Evolutionary conservation across 768 basidiomycete species (phyloP), one percentile per base, ranked within the genome.

Genomic region (Gautieria morchelliformis): DNA sequence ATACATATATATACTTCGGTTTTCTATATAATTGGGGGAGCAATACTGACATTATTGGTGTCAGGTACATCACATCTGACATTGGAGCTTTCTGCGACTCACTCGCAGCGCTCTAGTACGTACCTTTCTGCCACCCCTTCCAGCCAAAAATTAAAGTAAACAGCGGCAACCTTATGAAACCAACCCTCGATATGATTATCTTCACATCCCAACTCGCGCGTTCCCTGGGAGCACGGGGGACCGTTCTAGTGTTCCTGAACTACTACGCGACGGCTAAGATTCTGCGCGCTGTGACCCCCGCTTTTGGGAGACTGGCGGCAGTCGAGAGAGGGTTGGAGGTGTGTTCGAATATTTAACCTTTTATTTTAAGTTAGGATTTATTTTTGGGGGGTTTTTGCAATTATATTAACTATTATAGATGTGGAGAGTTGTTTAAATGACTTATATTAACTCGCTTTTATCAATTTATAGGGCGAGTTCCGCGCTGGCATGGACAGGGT

Each of bases 141-240:
- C 19, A 4, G 14, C 5, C 24, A 6, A 57, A 37, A 3, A 37
- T 37, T 37, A 9, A 37, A 37, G 2, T 14, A 17, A 15, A 20
- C 61, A 94, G 93, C 65, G 93, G 94, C 5, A 98, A 98, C 68
- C 67, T 96, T 37, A 82, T 94, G 60, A 98, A 98, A 66, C 94
- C 95, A 0, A 81, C 87, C 0, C 81, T 97, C 17, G 94, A 97
- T 68, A 74, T 96, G 44, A 69, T 93, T 24, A 82, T 98, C 48
- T 98, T 97, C 74, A 95, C 93, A 0, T 85, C 85, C 8, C 94
- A 97, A 65, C 81, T 97, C 11, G 85, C 91, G 0, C 81, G 84
- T 15, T 89, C 90, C 0, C 81, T 97, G 17, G 94, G 94, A 11
- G 73, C 86, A 0, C 80, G 85, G n/a, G 95, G 94, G 2, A 91